phyloP scores from a whole-genome alignment of 306 rosid species.

The Ammopiptanthus mongolicus region DNA sequence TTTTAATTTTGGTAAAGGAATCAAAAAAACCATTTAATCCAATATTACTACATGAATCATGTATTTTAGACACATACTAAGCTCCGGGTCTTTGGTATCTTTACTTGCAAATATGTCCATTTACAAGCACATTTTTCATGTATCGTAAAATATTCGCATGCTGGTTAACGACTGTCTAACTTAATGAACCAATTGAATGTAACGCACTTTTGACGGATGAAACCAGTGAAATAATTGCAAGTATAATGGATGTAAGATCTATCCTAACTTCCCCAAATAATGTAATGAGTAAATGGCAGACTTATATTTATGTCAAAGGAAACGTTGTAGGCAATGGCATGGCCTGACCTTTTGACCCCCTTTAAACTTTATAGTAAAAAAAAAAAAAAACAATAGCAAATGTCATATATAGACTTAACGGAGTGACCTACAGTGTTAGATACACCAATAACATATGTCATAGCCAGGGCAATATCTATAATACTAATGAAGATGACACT shows the following conservation, averaged over 20 bases:
- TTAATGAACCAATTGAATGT: not conserved
- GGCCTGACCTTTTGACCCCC: no score
- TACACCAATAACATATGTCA: not conserved
- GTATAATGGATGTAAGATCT: not conserved
- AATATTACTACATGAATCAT: not conserved
- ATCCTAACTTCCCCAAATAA: not conserved
- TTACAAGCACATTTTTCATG: no score
- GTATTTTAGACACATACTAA: not conserved
- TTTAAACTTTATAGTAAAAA: no score
- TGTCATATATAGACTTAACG: not conserved
- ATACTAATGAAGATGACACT: not conserved
- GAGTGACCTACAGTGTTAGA: not conserved
- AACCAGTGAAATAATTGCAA: constrained; percentile 12
- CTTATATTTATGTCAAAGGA: not conserved
- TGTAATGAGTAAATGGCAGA: not conserved
- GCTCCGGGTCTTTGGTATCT: not conserved
- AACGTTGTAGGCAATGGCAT: no score
- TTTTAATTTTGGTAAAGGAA: not conserved
- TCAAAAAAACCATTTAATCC: not conserved
- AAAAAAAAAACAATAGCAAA: no score
- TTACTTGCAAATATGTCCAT: not conserved
- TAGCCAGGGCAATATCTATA: not conserved
- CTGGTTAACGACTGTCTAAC: not conserved
- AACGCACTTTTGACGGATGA: not conserved
- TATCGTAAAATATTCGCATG: not conserved